Evolutionary conservation across 176 grass and related monocot genomes (phyloP).

Genomic region (Poa pratensis): DNA sequence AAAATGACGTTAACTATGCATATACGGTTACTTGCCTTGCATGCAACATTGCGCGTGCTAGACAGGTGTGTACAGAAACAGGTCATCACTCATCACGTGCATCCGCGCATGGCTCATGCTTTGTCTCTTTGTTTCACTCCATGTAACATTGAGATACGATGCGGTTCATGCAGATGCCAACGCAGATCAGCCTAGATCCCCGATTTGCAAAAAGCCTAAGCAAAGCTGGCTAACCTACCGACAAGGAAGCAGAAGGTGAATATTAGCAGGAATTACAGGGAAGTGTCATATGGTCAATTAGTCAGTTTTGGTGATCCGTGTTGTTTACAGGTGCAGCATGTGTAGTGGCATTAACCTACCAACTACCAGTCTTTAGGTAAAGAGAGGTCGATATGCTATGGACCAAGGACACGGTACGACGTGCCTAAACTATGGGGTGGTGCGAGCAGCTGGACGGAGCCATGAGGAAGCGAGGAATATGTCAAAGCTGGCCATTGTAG

Average conservation of each 20-base stretch:
- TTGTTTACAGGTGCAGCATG: constrained; percentile 23
- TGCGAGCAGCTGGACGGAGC: neutral
- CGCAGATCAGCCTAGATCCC: neutral
- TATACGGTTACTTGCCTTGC: constrained; percentile 34
- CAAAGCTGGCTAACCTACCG: neutral
- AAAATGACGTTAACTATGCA: neutral
- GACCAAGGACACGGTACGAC: neutral
- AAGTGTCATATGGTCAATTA: neutral
- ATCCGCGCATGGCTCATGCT: neutral
- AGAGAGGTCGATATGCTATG: constrained; percentile 12
- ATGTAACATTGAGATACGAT: neutral
- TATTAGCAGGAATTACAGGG: neutral
- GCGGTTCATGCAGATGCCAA: neutral
- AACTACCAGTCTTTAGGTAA: neutral
- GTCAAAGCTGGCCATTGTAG: neutral
- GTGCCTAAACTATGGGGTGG: neutral
- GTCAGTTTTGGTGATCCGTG: neutral
- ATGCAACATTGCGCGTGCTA: constrained; percentile 30
- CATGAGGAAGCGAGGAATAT: constrained; percentile 46
- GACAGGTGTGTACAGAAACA: constrained; percentile 4
- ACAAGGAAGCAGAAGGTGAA: neutral
- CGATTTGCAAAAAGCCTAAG: neutral
- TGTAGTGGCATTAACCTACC: neutral
- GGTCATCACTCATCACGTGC: neutral
- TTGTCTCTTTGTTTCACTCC: constrained; percentile 24